Base-by-base conservation (phyloP, 208 protist species). In the Leishmania mexicana region DNA sequence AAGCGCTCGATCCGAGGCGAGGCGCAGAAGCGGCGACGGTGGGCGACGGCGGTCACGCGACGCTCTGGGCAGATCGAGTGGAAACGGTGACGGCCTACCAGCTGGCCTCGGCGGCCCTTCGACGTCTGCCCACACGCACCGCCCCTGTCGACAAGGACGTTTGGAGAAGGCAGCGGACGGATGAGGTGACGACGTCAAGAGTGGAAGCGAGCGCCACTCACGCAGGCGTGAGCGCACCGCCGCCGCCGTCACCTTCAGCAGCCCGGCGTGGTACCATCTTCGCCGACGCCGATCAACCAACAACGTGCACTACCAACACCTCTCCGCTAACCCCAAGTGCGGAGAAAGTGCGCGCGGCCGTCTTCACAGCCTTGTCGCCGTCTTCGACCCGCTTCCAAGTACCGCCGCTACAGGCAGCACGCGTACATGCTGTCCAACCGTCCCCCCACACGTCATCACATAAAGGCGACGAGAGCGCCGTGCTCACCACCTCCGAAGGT, bases 341-440 rank as follows among this genome's bases (percentile, higher is more conserved):
- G 71, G 53, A 57, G 71, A 8, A 57, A 10, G 24, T 40, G 49
- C 35, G 21, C 47, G 49, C 15, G 47, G 71, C 21, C 35, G 31
- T 35, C 17, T 24, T 45, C n/a, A 31, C 73, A 28, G 49, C 35
- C 73, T n/a, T 57, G n/a, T 76, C 73, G 11, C 73, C 73, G 51
- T 60, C 70, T 21, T 74, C 73, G 6, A 76, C 51, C 42, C 73
- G 73, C 51, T 76, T 76, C 47, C 24, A 45, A 31, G 73, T 76
- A n/a, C 51, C 73, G 17, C 47, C 42, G 31, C 35, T 31, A n/a
- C 31, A 76, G 53, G 10, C 51, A 7, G 51, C n/a, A 28, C 31
- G 15, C 60, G 17, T 24, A n/a, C 19, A 31, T 76, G 72, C 73
- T 28, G 21, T 35, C n/a, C 73, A 58, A 21, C 42, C n/a, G 28